Evolutionary conservation across 2,329 filamentous ascomycete species (phyloP).

Genomic region (Nakataea oryzae): DNA sequence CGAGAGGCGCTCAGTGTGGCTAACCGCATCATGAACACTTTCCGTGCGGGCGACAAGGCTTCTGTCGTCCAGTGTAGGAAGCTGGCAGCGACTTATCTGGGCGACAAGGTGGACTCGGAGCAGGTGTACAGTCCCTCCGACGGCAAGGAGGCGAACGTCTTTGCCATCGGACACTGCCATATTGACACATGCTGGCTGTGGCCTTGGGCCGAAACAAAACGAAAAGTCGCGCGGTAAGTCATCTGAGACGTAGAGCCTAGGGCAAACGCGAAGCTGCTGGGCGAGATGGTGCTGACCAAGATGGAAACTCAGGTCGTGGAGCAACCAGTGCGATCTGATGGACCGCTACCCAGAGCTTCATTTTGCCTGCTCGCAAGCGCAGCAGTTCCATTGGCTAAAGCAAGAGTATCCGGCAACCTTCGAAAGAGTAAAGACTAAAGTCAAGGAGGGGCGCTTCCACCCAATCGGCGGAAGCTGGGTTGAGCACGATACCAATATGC

Average conservation of each 20-base stretch:
- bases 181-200: slow-evolving; percentile 64
- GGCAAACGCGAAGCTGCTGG: background rate
- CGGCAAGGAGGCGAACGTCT: slow-evolving; percentile 43
- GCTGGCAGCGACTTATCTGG: slow-evolving; percentile 50
- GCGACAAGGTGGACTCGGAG: slow-evolving; percentile 45
- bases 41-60: slow-evolving; percentile 47
- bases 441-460: slow-evolving; percentile 56
- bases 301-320: slow-evolving; percentile 33
- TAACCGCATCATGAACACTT: slow-evolving; percentile 55
- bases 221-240: slow-evolving; percentile 52
- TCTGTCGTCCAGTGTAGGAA: slow-evolving; percentile 44
- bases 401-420: slow-evolving; percentile 52
- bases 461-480: slow-evolving; percentile 62
- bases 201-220: slow-evolving; percentile 61
- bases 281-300: background rate
- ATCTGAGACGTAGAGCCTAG: background rate
- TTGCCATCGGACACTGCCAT: slow-evolving; percentile 56
- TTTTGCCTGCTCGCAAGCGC: slow-evolving; percentile 52
- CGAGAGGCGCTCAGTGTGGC: slow-evolving; percentile 51
- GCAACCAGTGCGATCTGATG: slow-evolving; percentile 57
- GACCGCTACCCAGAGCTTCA: slow-evolving; percentile 58
- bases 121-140: slow-evolving; percentile 41
- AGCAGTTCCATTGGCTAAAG: slow-evolving; percentile 51
- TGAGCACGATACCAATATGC: slow-evolving; percentile 60
- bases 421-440: slow-evolving; percentile 55